Base-by-base conservation (phyloP, 2,329 filamentous ascomycete genomes). In the Aspergillus sp. region DNA sequence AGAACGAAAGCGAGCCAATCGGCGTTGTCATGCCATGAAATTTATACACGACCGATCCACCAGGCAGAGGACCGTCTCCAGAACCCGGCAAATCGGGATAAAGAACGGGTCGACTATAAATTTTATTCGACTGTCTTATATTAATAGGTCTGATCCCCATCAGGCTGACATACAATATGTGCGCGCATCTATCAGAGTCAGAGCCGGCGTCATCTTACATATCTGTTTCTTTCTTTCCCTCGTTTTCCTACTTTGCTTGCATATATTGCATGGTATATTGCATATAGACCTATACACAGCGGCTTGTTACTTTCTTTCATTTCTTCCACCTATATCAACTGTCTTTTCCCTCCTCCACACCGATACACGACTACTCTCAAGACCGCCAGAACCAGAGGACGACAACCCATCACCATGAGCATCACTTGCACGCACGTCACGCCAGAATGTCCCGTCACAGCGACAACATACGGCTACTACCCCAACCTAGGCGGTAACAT, bases 401-500 rank as follows among this genome's bases (percentile, higher is more conserved):
- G 10, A 10, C 30, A 5, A 53, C 30, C 17, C 12, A 55, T 52
- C 39, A 69, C 66, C 59, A 61, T 68, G 41, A 65, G 68, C 53
- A 68, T 53, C 10, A 66, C 70, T 13, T 80, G 78, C 59, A 67
- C 65, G 1, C 63, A 78, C n/a, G 74, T 76, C 51, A 72, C 70
- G 36, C 68, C 69, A 3, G 9, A 58, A 19, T 84, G 82, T 60
- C 75, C 80, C 0, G 75, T 84, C 17, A 70, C 79, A 56, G 75
- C 73, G 1, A 83, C 81, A 2, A 77, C 80, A 15, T 84, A 86
- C 64, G 79, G 82, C 25, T 87, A 87, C 70, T 76, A 81, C 36
- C 85, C 85, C 0, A 79, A 73, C 39, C 71, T 84, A 0, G 76
- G 74, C 4, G 83, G 79, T 15, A 86, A 85, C 66, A 74, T 79